These are phyloP conservation scores for Mycosphaerelloides madeirae DNA, from an alignment of 2,329 filamentous ascomycete species.

Conservation along the genomic window DNA sequence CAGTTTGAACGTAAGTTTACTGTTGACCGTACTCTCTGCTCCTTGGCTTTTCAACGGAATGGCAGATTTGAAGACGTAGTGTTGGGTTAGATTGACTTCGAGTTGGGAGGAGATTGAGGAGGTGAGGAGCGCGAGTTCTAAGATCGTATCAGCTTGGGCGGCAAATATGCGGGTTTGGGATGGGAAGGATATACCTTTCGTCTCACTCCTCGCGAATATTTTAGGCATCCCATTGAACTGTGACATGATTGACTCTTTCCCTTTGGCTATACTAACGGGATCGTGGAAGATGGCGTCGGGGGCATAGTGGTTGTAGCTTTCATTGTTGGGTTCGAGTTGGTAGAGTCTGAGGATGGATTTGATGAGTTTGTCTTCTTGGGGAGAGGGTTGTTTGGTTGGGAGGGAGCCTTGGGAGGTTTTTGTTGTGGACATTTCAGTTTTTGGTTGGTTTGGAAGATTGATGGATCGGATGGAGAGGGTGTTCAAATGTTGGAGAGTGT, in stretches of 20 bases:
- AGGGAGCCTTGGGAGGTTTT: too few species aligned
- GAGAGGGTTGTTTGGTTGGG: too few species aligned
- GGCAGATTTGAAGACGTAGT: constrained; percentile 26
- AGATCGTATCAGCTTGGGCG: too few species aligned
- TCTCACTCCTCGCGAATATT: constrained; percentile 17
- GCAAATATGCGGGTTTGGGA: too few species aligned
- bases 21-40: constrained; percentile 25
- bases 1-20: constrained; percentile 24
- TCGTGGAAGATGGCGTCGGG: constrained; percentile 26
- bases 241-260: constrained; percentile 23
- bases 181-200: too few species aligned
- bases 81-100: constrained; percentile 24
- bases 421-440: too few species aligned
- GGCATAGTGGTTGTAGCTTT: constrained; percentile 22
- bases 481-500: too few species aligned
- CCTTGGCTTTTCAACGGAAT: constrained; percentile 13
- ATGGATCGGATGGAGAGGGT: too few species aligned
- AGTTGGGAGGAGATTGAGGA: constrained; percentile 13
- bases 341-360: too few species aligned
- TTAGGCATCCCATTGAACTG: constrained; percentile 30
- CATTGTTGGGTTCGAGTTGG: too few species aligned
- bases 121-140: constrained; percentile 15
- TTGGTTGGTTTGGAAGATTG: too few species aligned
- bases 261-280: constrained; percentile 26
- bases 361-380: too few species aligned